Evolutionary conservation across 768 basidiomycete genomes (phyloP), one percentile per base, ranked within the genome.

Genomic region (Lentinula aciculospora): DNA sequence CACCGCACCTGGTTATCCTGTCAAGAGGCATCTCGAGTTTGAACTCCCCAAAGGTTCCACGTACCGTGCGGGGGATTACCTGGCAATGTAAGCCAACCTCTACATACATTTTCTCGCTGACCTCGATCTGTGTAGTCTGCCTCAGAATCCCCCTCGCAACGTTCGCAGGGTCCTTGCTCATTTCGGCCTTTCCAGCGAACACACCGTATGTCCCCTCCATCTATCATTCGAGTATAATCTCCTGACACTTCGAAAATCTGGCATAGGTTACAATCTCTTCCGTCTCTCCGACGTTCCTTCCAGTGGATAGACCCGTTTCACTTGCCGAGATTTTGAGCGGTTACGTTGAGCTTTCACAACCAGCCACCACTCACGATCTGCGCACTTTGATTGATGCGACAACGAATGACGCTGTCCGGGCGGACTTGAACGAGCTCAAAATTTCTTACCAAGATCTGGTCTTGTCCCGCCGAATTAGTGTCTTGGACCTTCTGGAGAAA

Each of bases 261-360:
- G n/a, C n/a, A n/a, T n/a, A 76, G 74, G 68, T 77, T 46, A 63
- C 70, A 5, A 58, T 79, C 6, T 68, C 71, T 2, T 74, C 76
- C 1, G 58, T 65, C 10, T 71, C 69, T 0, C 72, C 76, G 0
- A 76, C 74, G 0, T 72, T 75, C 5, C 68, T 80, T 2, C 78
- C 78, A 0, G 66, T 72, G 1, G 70, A 70, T 37, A 71, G 65
- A 53, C 70, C 74, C 1, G 71, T 79, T 55, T 68, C 62, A 56
- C 60, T 78, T 10, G 65, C 65, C 17, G 66, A 70, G 21, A 62
- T 81, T 3, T 66, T 81, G 13, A 66, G 69, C 3, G 77, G 76
- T 3, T 81, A 78, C 56, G 69, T 81, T 40, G 79, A 81, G 58
- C 66, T 81, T 10, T 74, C 74, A 0, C 79, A 81, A 61, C 76